Base-by-base conservation (phyloP, 2,329 filamentous ascomycete species). In the Neodidymelliopsis sp. region DNA sequence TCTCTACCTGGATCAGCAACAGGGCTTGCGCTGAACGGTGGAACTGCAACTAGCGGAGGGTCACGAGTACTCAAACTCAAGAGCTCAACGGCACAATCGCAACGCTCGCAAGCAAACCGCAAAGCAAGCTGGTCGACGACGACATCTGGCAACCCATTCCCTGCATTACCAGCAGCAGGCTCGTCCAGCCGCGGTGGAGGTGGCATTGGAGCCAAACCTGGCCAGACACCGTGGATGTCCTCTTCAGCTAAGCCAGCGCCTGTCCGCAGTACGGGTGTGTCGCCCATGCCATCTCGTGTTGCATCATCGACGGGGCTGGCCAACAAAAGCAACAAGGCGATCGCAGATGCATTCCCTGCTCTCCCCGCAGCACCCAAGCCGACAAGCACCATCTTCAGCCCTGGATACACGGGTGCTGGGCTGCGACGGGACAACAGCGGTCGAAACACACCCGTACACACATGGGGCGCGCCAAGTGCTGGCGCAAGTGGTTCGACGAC, bases 311-410 rank as follows among this genome's bases (percentile, higher is more conserved):
- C 56, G 20, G 57, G 57, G n/a, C 37, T 65, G 44, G 62, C 52
- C 27, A 68, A 59, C 61, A 38, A 71, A 50, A 44, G 42, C 16
- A 54, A 50, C 49, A 31, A 56, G 19, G 54, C 56, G 41, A 47
- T 53, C 18, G 50, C 57, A 15, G 87, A 92, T 54, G 84, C 86
- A 0, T 97, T 97, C 73, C 93, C 92, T 0, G 87, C 91, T 1
- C 80, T 97, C 1, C 92, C 92, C 0, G 80, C 85, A 0, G 91
- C 91, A 1, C 82, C 89, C 0, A 97, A 86, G 62, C 83, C 84
- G 3, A 83, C 79, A 29, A 81, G 79, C 24, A 79, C 81, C 8
- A 73, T 79, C 25, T 80, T 79, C 66, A 77, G 71, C 23, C 78
- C 78, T 4, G 78, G 78, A 4, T 80, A 79, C 60, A 75, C 69